Evolutionary conservation across 441 rosid genomes (phyloP).

Genomic region (Raphanus hybrid): DNA sequence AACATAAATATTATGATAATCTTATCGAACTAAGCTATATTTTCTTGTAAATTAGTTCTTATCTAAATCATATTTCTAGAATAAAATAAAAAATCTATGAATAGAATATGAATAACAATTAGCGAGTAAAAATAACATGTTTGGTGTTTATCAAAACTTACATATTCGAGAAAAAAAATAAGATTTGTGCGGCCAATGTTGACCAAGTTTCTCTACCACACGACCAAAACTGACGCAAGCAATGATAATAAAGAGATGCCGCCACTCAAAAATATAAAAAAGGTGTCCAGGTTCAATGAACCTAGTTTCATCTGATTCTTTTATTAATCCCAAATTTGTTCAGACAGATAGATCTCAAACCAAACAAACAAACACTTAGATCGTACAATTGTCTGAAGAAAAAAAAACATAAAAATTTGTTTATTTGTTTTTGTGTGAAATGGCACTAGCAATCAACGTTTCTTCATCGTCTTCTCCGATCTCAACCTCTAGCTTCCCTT

Average conservation of each 20-base stretch:
- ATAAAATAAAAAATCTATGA: neutral
- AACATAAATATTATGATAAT: no score
- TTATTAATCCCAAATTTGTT: conserved; percentile 22
- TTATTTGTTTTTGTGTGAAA: conserved; percentile 13
- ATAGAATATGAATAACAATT: neutral
- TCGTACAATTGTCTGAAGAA: neutral
- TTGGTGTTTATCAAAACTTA: neutral
- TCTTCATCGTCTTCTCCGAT: conserved; percentile 56
- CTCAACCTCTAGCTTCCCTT: conserved; percentile 46
- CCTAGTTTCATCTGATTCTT: conserved; percentile 45
- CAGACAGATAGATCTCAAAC: conserved; percentile 1
- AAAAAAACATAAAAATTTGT: neutral
- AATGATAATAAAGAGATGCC: conserved; percentile 34
- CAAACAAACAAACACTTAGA: neutral
- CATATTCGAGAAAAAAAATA: neutral
- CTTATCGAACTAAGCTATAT: no score
- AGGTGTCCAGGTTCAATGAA: conserved; percentile 78
- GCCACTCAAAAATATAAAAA: conserved; percentile 8
- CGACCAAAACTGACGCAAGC: conserved; percentile 41
- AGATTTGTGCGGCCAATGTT: conserved; percentile 21
- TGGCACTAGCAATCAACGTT: conserved; percentile 69
- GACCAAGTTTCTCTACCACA: conserved; percentile 37
- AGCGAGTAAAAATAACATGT: neutral
- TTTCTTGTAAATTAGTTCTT: no score
- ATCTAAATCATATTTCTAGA: neutral